Conservation (phyloP, 1,284 basidiomycete genomes). For the Apiotrichum montevideense region DNA sequence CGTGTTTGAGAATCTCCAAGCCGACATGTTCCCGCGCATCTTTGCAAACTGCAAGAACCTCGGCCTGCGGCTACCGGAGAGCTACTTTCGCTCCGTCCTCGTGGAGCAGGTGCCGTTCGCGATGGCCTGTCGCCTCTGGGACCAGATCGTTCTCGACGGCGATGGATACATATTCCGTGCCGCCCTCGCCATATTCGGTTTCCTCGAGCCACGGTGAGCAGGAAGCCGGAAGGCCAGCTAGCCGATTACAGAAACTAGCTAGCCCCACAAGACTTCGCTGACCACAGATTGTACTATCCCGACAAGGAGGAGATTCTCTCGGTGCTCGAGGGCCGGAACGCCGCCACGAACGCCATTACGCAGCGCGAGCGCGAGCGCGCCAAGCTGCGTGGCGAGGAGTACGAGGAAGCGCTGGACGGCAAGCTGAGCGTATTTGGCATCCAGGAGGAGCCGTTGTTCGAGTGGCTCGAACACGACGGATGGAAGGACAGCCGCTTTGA, state of each 20-base stretch:
- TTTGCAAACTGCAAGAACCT: slow-evolving; percentile 92
- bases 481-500: slow-evolving; percentile 90
- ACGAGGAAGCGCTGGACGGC: slow-evolving; percentile 57
- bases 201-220: slow-evolving; percentile 66
- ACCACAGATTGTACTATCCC: slow-evolving; percentile 40
- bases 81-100: slow-evolving; percentile 75
- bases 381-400: slow-evolving; percentile 44
- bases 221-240: no score
- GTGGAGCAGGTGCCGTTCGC: slow-evolving; percentile 83
- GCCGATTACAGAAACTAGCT: no score
- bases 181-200: slow-evolving; percentile 72
- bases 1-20: slow-evolving; percentile 44
- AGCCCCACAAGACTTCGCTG: background rate
- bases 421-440: slow-evolving; percentile 83
- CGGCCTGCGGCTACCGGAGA: slow-evolving; percentile 38
- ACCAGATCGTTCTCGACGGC: slow-evolving; percentile 51
- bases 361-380: slow-evolving; percentile 55
- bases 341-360: slow-evolving; percentile 38
- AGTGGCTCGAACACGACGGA: slow-evolving; percentile 55
- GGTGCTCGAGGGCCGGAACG: slow-evolving; percentile 61
- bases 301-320: slow-evolving; percentile 63
- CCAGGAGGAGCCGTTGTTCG: slow-evolving; percentile 76
- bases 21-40: slow-evolving; percentile 74
- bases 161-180: slow-evolving; percentile 62
- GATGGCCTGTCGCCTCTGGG: slow-evolving; percentile 80